Conservation (phyloP, 306 rosid species). For the Astragalus membranaceus region DNA sequence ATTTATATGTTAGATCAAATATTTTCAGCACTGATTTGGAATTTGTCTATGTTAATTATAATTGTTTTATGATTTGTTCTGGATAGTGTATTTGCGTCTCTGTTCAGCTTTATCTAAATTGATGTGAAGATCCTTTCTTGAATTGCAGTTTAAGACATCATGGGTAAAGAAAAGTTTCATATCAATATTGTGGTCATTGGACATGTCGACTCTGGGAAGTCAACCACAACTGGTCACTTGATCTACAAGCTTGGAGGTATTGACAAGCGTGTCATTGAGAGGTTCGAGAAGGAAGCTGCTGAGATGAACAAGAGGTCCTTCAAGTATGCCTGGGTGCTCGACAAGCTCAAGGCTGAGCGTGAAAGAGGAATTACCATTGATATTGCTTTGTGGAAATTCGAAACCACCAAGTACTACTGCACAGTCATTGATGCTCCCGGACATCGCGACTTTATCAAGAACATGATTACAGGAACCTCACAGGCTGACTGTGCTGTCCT, state of each 20-base stretch:
- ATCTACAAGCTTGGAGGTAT: too few species aligned
- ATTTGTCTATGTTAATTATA: not conserved
- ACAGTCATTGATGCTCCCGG: too few species aligned
- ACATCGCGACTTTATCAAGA: too few species aligned
- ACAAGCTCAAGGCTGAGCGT: slow-evolving; percentile 33
- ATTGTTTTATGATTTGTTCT: not conserved
- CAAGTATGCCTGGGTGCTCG: slow-evolving; percentile 37
- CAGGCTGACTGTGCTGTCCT: slow-evolving; percentile 13
- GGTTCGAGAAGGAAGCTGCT: too few species aligned
- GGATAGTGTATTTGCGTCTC: not conserved
- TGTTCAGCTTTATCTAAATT: not conserved
- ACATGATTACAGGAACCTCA: too few species aligned
- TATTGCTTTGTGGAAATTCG: too few species aligned
- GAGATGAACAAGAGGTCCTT: not conserved
- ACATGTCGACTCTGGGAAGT: slow-evolving; percentile 37
- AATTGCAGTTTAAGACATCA: not conserved
- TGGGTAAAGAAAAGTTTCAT: slow-evolving; percentile 33
- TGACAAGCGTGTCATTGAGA: too few species aligned
- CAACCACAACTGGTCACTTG: slow-evolving; percentile 25
- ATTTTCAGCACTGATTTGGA: not conserved
- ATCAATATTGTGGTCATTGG: slow-evolving; percentile 38
- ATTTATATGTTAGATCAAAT: not conserved
- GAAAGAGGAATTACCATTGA: slow-evolving; percentile 30
- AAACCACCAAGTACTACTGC: too few species aligned
- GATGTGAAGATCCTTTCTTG: not conserved